These are phyloP conservation scores for Jatropha curcas DNA, from an alignment of 345 rosid genomes.

Conservation along the genomic window DNA sequence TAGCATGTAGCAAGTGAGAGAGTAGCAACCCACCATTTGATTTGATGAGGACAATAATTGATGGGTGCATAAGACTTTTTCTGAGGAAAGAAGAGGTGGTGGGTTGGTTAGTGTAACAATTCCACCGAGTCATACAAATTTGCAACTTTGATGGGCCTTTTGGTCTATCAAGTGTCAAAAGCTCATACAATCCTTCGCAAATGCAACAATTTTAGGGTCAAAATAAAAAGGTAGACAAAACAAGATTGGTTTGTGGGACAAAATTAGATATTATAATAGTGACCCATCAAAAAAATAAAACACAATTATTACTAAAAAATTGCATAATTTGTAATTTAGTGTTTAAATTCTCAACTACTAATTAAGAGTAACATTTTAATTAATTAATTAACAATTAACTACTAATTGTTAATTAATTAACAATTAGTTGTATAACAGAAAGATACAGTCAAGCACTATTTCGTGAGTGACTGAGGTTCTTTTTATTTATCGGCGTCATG, in stretches of 20 bases:
- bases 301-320: too few relatives aligned
- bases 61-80: too few relatives aligned
- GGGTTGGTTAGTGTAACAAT: slow-evolving; percentile 18
- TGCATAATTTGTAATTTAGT: too few relatives aligned
- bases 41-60: too few relatives aligned
- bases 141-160: slow-evolving; percentile 5
- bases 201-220: slow-evolving; percentile 30
- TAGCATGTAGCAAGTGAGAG: too few relatives aligned
- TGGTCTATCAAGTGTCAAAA: slow-evolving; percentile 20
- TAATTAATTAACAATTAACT: too few relatives aligned
- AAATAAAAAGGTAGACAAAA: slow-evolving; percentile 11
- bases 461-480: too few relatives aligned
- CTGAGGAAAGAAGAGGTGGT: too few relatives aligned
- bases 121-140: slow-evolving; percentile 4
- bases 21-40: too few relatives aligned
- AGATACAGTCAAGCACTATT: background rate
- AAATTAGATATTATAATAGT: background rate
- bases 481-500: background rate
- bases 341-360: too few relatives aligned
- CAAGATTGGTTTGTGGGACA: slow-evolving; percentile 25
- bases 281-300: background rate
- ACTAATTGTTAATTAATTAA: background rate
- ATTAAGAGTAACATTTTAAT: too few relatives aligned
- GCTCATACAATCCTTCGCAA: too few relatives aligned
- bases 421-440: background rate